Percentiles rank a stretch among this genome's conserved stretches.
Evolutionary conservation across 2,329 filamentous ascomycete species (phyloP).

Genomic region (Neopestalotiopsis clavispora): DNA sequence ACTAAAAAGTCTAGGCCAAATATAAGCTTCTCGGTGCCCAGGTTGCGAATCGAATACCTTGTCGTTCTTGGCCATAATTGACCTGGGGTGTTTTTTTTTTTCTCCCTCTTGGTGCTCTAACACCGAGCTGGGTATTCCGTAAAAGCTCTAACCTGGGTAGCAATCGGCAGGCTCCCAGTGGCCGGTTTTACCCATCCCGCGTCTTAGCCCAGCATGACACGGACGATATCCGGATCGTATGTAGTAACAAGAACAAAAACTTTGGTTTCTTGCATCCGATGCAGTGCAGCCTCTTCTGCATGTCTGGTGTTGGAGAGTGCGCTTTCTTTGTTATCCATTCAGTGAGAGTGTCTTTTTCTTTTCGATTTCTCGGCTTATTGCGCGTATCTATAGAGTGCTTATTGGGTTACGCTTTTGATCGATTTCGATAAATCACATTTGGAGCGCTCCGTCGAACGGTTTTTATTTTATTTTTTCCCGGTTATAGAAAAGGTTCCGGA

Average conservation of each 20-base stretch:
- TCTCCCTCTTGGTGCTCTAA: too few species aligned
- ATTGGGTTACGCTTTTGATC: too few species aligned
- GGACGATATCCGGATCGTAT: background rate
- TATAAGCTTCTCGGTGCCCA: background rate
- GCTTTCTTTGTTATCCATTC: too few species aligned
- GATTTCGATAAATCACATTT: too few species aligned
- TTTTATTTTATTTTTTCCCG: background rate
- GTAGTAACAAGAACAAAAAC: background rate
- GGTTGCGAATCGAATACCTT: background rate
- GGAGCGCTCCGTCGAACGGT: too few species aligned
- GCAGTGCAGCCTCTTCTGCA: too few species aligned
- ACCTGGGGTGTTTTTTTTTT: background rate
- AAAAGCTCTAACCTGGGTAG: background rate
- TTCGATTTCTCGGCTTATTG: too few species aligned
- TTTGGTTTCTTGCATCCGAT: background rate
- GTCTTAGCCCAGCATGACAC: constrained; percentile 4
- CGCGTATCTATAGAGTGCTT: too few species aligned
- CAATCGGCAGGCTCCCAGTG: background rate
- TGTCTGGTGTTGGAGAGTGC: background rate
- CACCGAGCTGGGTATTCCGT: too few species aligned
- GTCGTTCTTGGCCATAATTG: background rate
- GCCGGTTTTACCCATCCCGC: background rate
- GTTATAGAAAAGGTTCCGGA: background rate
- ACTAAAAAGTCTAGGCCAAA: background rate
- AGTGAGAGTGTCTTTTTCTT: too few species aligned